Evolutionary conservation across 2,329 filamentous ascomycete genomes (phyloP).

Genomic region (Sphaerulina musiva): DNA sequence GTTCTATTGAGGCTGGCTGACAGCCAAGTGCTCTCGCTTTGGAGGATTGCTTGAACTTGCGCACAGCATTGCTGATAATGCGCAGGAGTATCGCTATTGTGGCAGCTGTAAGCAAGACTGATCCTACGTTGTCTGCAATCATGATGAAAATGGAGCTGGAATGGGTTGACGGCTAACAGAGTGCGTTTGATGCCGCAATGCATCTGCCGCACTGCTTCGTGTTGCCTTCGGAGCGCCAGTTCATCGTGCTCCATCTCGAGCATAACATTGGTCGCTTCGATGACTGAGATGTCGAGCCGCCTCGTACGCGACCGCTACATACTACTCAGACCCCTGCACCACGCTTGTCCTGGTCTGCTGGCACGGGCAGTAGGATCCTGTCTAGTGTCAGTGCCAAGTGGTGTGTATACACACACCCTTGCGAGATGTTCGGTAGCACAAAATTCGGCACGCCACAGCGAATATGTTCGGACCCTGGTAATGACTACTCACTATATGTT

Average conservation of each 20-base stretch:
- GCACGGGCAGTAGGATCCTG: neutral
- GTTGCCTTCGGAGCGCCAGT: neutral
- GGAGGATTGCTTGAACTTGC: neutral
- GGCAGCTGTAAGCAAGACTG: neutral
- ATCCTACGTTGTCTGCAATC: neutral
- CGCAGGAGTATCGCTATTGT: neutral
- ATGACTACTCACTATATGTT: too few relatives aligned
- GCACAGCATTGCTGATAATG: neutral
- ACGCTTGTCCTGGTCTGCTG: neutral
- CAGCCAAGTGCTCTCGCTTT: slow-evolving; percentile 1
- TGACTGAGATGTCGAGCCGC: neutral
- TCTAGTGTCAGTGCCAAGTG: neutral
- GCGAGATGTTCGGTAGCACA: neutral
- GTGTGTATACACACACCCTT: neutral
- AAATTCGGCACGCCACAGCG: neutral
- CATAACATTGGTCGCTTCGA: neutral
- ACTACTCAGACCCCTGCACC: neutral
- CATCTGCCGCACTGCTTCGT: neutral
- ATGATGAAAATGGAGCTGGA: neutral
- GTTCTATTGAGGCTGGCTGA: slow-evolving; percentile 1
- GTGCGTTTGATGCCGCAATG: neutral
- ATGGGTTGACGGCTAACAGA: neutral
- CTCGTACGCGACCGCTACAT: neutral
- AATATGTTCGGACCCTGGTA: too few relatives aligned
- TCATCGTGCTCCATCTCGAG: neutral